Conservation (phyloP, 129 eudicot genomes). For the Tanacetum coccineum region DNA sequence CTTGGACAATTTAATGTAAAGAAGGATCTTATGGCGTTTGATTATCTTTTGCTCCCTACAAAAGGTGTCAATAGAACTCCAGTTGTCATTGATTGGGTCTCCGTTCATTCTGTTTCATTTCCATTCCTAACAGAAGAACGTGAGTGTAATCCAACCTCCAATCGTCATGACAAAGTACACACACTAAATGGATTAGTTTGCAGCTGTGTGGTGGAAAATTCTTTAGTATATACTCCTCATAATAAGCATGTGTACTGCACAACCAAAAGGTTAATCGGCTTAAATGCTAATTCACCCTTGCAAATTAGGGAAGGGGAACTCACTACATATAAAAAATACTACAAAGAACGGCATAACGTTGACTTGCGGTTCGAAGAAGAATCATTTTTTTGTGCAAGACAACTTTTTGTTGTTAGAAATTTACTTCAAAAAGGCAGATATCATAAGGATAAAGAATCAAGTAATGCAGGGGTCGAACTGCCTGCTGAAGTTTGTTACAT, state of each 20-base stretch:
- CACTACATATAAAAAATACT: conserved; percentile 46
- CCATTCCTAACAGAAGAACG: conserved; percentile 2
- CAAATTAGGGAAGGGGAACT: conserved; percentile 31
- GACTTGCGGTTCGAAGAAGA: conserved; percentile 39
- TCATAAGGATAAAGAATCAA: conserved; percentile 52
- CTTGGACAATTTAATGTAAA: conserved; percentile 3
- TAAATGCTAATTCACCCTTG: conserved; percentile 48
- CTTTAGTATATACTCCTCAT: conserved; percentile 76
- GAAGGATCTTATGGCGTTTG: conserved; percentile 20
- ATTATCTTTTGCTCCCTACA: conserved; percentile 76
- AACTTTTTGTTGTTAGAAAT: conserved; percentile 48
- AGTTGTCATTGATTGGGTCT: conserved; percentile 52
- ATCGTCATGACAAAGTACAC: conserved; percentile 23
- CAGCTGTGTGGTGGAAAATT: conserved; percentile 52
- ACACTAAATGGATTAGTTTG: conserved; percentile 51
- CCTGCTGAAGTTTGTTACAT: conserved; percentile 79
- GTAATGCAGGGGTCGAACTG: conserved; percentile 55
- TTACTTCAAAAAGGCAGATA: conserved; percentile 44
- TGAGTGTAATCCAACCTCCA: conserved; percentile 13
- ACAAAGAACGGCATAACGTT: conserved; percentile 45
- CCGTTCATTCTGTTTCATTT: conserved; percentile 40
- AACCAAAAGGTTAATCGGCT: conserved; percentile 29
- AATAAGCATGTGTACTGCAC: conserved; percentile 59
- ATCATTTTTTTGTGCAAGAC: conserved; percentile 53
- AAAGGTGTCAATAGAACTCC: conserved; percentile 13